Conservation (phyloP, 176 grass and related monocot species). For the Musa acuminata region DNA sequence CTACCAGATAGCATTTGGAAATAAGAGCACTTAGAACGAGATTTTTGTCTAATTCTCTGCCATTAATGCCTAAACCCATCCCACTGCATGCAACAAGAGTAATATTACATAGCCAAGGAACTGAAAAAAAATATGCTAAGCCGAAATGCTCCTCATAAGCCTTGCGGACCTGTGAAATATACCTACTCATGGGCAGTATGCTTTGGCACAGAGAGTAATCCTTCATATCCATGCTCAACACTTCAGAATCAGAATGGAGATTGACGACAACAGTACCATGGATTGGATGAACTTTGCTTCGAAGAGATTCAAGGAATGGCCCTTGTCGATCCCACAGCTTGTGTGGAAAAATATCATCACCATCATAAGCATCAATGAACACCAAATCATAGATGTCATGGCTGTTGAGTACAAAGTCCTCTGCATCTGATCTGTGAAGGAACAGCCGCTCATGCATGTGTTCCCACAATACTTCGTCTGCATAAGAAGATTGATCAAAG, state of each 20-base stretch:
- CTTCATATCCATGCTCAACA: background rate
- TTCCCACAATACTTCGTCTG: constrained; percentile 47
- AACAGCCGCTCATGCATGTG: constrained; percentile 44
- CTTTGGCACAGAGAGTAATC: constrained; percentile 20
- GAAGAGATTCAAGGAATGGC: constrained; percentile 52
- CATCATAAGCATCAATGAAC: constrained; percentile 79
- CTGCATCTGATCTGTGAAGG: constrained; percentile 48
- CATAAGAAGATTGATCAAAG: constrained; percentile 1
- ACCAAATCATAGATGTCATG: constrained; percentile 55
- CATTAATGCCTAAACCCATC: background rate
- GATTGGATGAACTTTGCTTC: constrained; percentile 45
- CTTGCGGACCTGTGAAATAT: constrained; percentile 43
- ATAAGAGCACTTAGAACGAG: constrained; percentile 49
- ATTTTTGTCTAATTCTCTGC: constrained; percentile 12
- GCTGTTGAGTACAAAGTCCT: constrained; percentile 42
- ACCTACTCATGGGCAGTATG: constrained; percentile 40
- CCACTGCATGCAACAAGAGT: constrained; percentile 62
- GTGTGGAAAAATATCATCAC: constrained; percentile 67
- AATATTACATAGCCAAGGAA: constrained; percentile 78
- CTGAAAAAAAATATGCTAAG: constrained; percentile 34
- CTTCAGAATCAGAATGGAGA: constrained; percentile 56
- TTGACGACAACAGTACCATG: constrained; percentile 88
- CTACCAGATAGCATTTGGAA: constrained; percentile 44
- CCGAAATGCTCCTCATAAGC: constrained; percentile 77
- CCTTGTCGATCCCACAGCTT: constrained; percentile 74